Base-by-base conservation (phyloP, 257 asterid species). In the Nicotiana tabacum region DNA sequence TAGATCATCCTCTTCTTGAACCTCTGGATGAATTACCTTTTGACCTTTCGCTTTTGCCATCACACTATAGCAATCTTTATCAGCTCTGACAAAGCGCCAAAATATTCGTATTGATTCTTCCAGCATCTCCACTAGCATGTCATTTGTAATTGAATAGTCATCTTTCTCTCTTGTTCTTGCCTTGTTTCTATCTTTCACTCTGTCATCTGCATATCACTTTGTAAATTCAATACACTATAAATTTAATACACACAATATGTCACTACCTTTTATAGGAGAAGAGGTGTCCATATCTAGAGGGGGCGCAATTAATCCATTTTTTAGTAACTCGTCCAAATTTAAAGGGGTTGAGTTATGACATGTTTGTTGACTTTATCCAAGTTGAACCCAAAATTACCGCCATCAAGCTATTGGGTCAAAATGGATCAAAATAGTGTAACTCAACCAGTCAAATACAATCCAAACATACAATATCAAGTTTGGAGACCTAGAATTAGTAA, bases 81-180 rank as follows among this genome's bases (percentile, higher is more conserved):
- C 99, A 4, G 93, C 92, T 35, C 90, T 91, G 43, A 96, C 91
- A 58, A 96, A 96, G 64, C 89, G 85, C 99, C 98, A 96, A 43
- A 94, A 93, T 43, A 93, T 91, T 68, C 99, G 85, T 84, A 96
- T 95, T 0, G 98, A 92, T 88, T 96, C 99, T 88, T 96, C 99
- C 43, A 95, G 84, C 17, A 89, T 95, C 87, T 94, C 98, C 80
- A 92, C 98, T 43, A 96, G 88, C 91, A 88, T 85, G 21, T 93
- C 98, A 53, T 91, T 91, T 53, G 96, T 90, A 29, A 95, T 87
- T 30, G 81, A 89, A 79, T 90, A 89, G 43, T 91, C 97, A 5
- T 85, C 89, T 0, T 15, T 69, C 55, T 85, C 92, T 16, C 68
- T 82, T 18, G 80, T 88, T 86, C 84, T 88, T 4, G 84, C 89